A percentile compares a stretch with the other conserved stretches of the same genome.
Evolutionary conservation across 257 asterid species (phyloP).

Genomic region (Rehmannia glutinosa): DNA sequence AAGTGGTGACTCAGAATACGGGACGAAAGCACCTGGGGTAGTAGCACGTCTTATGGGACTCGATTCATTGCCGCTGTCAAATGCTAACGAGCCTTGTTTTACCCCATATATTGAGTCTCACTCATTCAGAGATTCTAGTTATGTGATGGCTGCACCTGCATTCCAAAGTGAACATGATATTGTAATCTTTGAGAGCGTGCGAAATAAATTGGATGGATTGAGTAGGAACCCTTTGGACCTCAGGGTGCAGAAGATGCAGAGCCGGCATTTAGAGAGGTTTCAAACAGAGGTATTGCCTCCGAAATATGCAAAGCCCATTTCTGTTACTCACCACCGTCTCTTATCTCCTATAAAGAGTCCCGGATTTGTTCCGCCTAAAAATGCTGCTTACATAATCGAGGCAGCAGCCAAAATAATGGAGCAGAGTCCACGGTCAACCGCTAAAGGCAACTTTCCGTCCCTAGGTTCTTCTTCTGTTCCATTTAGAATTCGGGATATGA

Average conservation of each 20-base stretch:
- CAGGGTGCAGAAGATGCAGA: conserved; percentile 60
- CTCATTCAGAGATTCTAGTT: conserved; percentile 62
- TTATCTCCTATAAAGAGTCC: conserved; percentile 93
- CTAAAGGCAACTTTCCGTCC: conserved; percentile 44
- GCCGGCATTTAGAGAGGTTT: conserved; percentile 74
- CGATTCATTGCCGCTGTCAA: conserved; percentile 71
- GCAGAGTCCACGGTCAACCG: conserved; percentile 72
- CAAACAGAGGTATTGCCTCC: conserved; percentile 84
- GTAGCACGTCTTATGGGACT: conserved; percentile 99
- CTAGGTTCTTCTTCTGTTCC: conserved; percentile 68
- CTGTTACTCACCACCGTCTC: conserved; percentile 66
- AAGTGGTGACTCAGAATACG: conserved; percentile 53
- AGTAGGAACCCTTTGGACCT: conserved; percentile 63
- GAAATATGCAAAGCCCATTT: conserved; percentile 74
- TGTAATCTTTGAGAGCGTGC: conserved; percentile 68
- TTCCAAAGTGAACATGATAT: conserved; percentile 63
- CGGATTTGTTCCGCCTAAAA: conserved; percentile 80
- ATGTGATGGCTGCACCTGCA: conserved; percentile 35
- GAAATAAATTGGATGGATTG: conserved; percentile 78
- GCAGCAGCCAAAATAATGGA: conserved; percentile 86
- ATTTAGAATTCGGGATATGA: conserved; percentile 55
- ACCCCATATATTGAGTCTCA: conserved; percentile 44
- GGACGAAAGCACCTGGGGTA: conserved; percentile 79
- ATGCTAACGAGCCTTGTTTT: conserved; percentile 43
- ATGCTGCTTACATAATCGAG: conserved; percentile 85